phyloP scores from a whole-genome alignment of 441 rosid species.

The Dalechampia spathulata region DNA sequence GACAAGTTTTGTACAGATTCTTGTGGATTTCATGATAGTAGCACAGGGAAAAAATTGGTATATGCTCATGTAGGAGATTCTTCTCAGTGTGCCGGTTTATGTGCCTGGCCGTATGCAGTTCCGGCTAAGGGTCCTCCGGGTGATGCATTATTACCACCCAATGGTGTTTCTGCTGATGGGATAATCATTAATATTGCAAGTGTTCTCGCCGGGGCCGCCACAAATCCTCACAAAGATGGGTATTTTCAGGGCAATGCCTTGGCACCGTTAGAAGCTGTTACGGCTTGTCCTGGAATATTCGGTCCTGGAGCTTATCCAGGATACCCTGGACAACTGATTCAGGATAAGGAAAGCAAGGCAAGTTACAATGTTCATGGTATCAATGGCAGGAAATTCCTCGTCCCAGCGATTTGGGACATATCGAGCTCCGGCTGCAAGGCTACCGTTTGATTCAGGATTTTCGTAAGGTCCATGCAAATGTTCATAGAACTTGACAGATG shows the following conservation, averaged over 20 bases:
- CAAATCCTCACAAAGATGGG: slow-evolving; percentile 31
- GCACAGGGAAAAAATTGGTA: slow-evolving; percentile 3
- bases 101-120: slow-evolving; percentile 34
- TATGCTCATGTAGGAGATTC: slow-evolving; percentile 31
- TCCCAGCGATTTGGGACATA: slow-evolving; percentile 31
- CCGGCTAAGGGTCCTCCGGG: slow-evolving; percentile 31
- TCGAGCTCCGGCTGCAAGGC: slow-evolving; percentile 14
- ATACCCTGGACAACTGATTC: slow-evolving; percentile 18
- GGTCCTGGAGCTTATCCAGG: slow-evolving; percentile 39
- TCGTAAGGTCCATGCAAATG: not conserved
- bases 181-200: slow-evolving; percentile 33
- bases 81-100: slow-evolving; percentile 32
- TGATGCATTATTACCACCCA: slow-evolving; percentile 25
- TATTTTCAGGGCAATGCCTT: slow-evolving; percentile 27
- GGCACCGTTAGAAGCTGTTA: slow-evolving; percentile 32
- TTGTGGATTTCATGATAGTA: slow-evolving; percentile 30
- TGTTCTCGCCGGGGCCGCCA: slow-evolving; percentile 31
- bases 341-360: slow-evolving; percentile 21
- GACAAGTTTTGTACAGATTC: slow-evolving; percentile 29
- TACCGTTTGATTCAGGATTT: slow-evolving; percentile 6
- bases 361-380: slow-evolving; percentile 22
- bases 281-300: slow-evolving; percentile 33
- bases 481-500: not conserved
- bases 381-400: slow-evolving; percentile 20
- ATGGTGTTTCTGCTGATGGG: slow-evolving; percentile 30